Evolutionary conservation across 2,329 filamentous ascomycete species (phyloP).

Genomic region (Cyphellophora attinorum): DNA sequence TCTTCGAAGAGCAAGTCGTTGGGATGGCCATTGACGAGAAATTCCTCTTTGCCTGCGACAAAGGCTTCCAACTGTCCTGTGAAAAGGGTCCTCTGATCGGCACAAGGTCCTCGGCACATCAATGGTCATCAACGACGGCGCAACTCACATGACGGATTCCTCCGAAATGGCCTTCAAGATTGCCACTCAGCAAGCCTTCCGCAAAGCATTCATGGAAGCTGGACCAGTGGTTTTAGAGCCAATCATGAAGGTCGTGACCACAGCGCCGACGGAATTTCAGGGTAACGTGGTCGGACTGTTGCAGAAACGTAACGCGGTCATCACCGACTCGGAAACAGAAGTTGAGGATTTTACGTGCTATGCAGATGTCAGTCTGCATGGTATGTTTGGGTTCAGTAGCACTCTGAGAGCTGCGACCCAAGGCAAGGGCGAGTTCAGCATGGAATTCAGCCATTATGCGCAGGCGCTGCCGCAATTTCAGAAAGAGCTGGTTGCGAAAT

Average conservation of each 20-base stretch:
- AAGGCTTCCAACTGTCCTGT: constrained; percentile 79
- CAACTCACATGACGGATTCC: constrained; percentile 95
- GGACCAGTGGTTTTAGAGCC: constrained; percentile 83
- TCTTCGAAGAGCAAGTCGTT: constrained; percentile 77
- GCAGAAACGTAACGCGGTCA: constrained; percentile 93
- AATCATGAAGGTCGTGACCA: constrained; percentile 96
- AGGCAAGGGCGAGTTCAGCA: constrained; percentile 95
- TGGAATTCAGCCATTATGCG: constrained; percentile 97
- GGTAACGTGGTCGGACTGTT: constrained; percentile 87
- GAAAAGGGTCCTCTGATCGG: constrained; percentile 83
- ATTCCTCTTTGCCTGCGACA: constrained; percentile 86
- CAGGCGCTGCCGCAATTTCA: constrained; percentile 81
- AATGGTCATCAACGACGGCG: constrained; percentile 94
- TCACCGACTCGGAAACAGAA: constrained; percentile 90
- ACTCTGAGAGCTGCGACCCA: constrained; percentile 88
- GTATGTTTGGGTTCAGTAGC: constrained; percentile 95
- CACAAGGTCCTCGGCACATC: constrained; percentile 81
- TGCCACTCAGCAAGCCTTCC: constrained; percentile 92
- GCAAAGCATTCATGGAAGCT: constrained; percentile 77
- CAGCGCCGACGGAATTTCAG: constrained; percentile 93
- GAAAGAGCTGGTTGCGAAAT: constrained; percentile 61
- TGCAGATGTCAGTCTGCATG: constrained; percentile 86
- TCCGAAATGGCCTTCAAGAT: constrained; percentile 93
- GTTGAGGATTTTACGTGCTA: constrained; percentile 87
- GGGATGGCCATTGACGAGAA: constrained; percentile 93